Evolutionary conservation across 1,139 yeast species (phyloP).

Genomic region (Geotrichum reessii): DNA sequence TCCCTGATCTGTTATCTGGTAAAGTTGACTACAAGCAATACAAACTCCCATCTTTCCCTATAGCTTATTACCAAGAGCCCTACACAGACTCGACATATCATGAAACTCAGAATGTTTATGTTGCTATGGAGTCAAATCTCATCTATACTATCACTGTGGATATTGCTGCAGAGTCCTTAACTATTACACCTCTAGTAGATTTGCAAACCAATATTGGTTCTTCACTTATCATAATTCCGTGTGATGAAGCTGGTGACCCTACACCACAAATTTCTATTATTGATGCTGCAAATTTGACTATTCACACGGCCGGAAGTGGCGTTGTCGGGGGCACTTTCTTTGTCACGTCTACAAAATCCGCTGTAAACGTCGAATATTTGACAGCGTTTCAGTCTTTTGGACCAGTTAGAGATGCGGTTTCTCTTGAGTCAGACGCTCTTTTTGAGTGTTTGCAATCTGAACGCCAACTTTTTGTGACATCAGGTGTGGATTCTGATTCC

Average conservation of each 20-base stretch:
- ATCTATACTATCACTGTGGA: constrained; percentile 5
- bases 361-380: constrained; percentile 8
- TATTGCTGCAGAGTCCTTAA: neutral
- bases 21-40: constrained; percentile 2
- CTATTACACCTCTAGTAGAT: constrained; percentile 7
- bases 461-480: constrained; percentile 3
- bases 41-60: constrained; percentile 5
- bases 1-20: constrained; percentile 8
- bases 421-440: neutral
- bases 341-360: constrained; percentile 6
- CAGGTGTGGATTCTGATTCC: constrained; percentile 9
- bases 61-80: constrained; percentile 8
- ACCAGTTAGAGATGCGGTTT: constrained; percentile 11
- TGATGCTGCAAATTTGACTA: constrained; percentile 11
- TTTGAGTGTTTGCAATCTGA: neutral
- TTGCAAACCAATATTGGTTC: constrained; percentile 4
- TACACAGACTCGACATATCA: neutral
- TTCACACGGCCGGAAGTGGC: constrained; percentile 13
- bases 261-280: neutral
- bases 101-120: constrained; percentile 1
- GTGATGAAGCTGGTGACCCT: neutral
- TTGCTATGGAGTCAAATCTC: constrained; percentile 6
- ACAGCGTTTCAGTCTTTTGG: constrained; percentile 10
- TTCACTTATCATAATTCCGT: constrained; percentile 3
- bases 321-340: constrained; percentile 14